Evolutionary conservation across 2,329 filamentous ascomycete species (phyloP), one percentile per base, ranked within the genome.

Genomic region (Alternaria infectoria): DNA sequence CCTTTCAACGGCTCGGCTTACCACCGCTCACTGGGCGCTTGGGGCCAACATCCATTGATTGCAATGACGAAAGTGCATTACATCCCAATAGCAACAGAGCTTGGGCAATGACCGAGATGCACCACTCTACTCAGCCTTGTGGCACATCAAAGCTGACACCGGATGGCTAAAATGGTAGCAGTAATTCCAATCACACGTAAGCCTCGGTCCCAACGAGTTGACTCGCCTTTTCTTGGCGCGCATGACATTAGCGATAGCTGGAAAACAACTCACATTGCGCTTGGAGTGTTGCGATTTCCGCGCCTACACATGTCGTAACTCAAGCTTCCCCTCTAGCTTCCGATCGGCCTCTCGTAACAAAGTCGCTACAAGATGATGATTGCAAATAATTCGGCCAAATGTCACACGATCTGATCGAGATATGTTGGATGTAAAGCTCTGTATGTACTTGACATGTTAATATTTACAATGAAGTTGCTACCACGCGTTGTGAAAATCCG

Each of bases 1-100:
- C 49, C 49, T 49, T 47, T 57, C 36, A n/a, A n/a, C n/a, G n/a
- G n/a, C n/a, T 23, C 46, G 47, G 28, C 62, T 61, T 30, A 44
- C n/a, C 11, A 57, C 44, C 19, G 30, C 28, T 36, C 19, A 12
- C 21, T n/a, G n/a, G 23, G 19, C 44, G 54, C 44, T 57, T 40
- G 54, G 54, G 54, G 54, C 54, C 28, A n/a, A 13, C 19, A 36
- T 12, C 5, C 3, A 25, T 49, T n/a, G n/a, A n/a, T n/a, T n/a
- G n/a, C n/a, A n/a, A n/a, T n/a, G n/a, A n/a, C n/a, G n/a, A n/a
- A n/a, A n/a, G n/a, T n/a, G n/a, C n/a, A n/a, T n/a, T n/a, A n/a
- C n/a, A n/a, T n/a, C n/a, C n/a, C n/a, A n/a, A n/a, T n/a, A n/a
- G n/a, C n/a, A n/a, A n/a, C 13, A 32, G 2, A 52, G 9, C 49